A percentile compares a stretch with the other conserved stretches of the same genome.
These are phyloP conservation scores for Capronia epimyces DNA, from an alignment of 2,329 filamentous ascomycete genomes.

Conservation along the genomic window DNA sequence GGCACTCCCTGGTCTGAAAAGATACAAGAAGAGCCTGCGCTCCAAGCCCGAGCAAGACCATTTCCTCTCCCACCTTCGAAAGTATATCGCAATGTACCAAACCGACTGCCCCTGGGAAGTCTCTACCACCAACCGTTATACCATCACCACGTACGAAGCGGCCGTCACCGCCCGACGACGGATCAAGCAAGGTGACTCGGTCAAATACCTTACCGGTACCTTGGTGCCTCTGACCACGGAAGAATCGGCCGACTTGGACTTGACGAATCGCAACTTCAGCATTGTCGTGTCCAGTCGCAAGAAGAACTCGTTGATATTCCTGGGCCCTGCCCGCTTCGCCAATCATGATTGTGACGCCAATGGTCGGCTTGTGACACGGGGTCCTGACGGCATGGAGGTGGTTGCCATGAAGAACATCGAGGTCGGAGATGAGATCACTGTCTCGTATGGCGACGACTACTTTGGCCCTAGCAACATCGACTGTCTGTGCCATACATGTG, in stretches of 20 bases:
- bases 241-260: conserved; percentile 76
- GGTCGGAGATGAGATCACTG: conserved; percentile 89
- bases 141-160: conserved; percentile 82
- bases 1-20: conserved; percentile 64
- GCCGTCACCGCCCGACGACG: conserved; percentile 72
- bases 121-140: conserved; percentile 88
- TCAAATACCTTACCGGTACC: conserved; percentile 87
- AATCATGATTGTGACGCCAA: conserved; percentile 97
- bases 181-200: conserved; percentile 74
- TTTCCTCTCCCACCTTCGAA: conserved; percentile 76
- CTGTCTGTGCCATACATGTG: conserved; percentile 85
- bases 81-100: conserved; percentile 88
- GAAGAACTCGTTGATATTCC: conserved; percentile 84
- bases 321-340: conserved; percentile 90
- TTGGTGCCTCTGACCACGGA: conserved; percentile 88
- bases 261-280: conserved; percentile 87
- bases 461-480: conserved; percentile 94
- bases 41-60: conserved; percentile 77
- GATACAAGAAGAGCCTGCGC: conserved; percentile 62
- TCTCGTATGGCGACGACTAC: conserved; percentile 92
- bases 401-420: conserved; percentile 76
- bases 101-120: conserved; percentile 95
- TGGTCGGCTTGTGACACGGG: conserved; percentile 75
- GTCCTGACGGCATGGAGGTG: conserved; percentile 83
- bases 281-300: conserved; percentile 90